phyloP scores from a whole-genome alignment of 768 basidiomycete species.

The Tricholoma sp. region DNA sequence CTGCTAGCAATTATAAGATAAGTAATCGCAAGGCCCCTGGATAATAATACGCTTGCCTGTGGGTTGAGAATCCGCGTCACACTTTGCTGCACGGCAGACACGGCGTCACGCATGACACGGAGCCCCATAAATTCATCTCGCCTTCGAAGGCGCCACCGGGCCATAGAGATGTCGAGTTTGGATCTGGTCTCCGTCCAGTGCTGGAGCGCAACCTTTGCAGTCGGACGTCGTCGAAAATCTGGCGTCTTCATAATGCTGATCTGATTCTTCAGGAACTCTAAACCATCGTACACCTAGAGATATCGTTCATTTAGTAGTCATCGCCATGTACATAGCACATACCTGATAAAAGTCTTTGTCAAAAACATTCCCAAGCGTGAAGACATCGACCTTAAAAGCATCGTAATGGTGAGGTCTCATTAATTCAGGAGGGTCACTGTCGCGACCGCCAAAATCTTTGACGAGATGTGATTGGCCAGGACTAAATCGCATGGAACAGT shows the following conservation, averaged over 20 bases:
- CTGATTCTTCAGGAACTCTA: slow-evolving; percentile 22
- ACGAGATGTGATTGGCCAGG: slow-evolving; percentile 12
- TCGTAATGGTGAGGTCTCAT: background rate
- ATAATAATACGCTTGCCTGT: background rate
- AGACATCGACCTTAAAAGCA: slow-evolving; percentile 9
- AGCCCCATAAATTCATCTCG: slow-evolving; percentile 1
- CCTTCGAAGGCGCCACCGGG: slow-evolving; percentile 10
- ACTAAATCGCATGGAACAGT: slow-evolving; percentile 17
- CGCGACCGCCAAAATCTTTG: slow-evolving; percentile 4
- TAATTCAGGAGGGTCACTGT: slow-evolving; percentile 8
- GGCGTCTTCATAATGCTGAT: slow-evolving; percentile 20
- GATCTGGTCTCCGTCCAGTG: slow-evolving; percentile 15
- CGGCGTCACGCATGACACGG: slow-evolving; percentile 1
- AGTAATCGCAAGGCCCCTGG: background rate
- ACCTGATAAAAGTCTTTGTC: slow-evolving; percentile 16
- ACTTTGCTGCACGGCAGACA: background rate
- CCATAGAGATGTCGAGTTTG: background rate
- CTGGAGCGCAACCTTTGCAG: slow-evolving; percentile 16
- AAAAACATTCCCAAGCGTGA: slow-evolving; percentile 9
- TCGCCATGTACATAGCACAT: background rate
- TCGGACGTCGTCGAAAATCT: slow-evolving; percentile 19
- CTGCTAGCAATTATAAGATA: background rate
- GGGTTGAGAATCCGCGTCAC: background rate
- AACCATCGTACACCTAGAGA: slow-evolving; percentile 17
- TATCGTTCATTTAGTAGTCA: background rate